Conservation (phyloP, 345 rosid genomes). For the Linum trigynum region DNA sequence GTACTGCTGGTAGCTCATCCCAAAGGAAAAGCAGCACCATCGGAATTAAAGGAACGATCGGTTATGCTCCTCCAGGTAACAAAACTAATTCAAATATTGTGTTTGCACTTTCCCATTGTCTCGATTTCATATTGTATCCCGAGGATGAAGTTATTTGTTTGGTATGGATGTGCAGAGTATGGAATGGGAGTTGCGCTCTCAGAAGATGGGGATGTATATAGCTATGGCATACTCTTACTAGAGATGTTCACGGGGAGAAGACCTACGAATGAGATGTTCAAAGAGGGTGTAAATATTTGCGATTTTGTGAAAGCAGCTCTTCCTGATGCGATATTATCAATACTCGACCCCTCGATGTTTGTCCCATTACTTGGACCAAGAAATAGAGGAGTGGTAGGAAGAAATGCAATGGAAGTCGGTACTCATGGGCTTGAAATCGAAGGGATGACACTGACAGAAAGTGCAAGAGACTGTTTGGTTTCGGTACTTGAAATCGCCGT, state of each 20-base stretch:
- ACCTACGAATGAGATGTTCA: not conserved
- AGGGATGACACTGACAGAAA: not conserved
- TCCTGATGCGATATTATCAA: not conserved
- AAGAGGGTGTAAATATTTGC: not conserved
- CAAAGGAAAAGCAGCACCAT: not conserved
- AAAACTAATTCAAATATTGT: no score
- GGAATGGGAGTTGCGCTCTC: not conserved
- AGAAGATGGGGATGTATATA: not conserved
- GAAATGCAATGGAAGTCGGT: not conserved
- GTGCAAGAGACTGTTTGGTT: not conserved
- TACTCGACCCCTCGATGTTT: not conserved
- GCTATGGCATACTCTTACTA: not conserved
- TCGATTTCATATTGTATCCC: no score
- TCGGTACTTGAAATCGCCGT: not conserved
- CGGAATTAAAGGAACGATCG: constrained; percentile 16
- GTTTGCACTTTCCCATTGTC: not conserved
- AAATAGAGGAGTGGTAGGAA: no score
- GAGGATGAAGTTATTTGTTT: no score
- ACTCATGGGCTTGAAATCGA: not conserved
- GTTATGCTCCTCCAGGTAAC: constrained; percentile 19
- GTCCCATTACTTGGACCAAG: not conserved
- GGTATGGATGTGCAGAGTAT: not conserved
- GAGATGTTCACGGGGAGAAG: not conserved
- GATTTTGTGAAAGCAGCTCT: not conserved
- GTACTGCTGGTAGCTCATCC: not conserved